These are phyloP conservation scores for Henningerozyma blattae DNA, from an alignment of 805 yeast species.

Conservation along the genomic window DNA sequence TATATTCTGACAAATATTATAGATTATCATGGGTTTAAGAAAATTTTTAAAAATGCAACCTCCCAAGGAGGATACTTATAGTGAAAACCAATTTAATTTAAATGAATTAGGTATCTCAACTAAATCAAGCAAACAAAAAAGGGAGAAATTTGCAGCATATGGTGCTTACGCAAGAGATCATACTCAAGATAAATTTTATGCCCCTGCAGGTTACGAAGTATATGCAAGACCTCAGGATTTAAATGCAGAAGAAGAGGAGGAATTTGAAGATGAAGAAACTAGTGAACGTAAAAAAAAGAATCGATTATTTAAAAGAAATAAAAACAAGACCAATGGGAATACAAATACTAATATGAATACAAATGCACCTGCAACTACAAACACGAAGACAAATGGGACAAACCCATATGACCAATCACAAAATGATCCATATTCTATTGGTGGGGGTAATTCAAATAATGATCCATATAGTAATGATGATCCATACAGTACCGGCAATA, in stretches of 20 bases:
- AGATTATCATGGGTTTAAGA: slow-evolving; percentile 47
- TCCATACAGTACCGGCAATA: slow-evolving; percentile 6
- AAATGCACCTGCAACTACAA: neutral
- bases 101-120: slow-evolving; percentile 32
- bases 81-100: slow-evolving; percentile 31
- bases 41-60: slow-evolving; percentile 33
- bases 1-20: too few relatives aligned
- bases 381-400: neutral
- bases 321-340: neutral
- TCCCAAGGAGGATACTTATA: slow-evolving; percentile 33
- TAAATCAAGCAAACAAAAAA: slow-evolving; percentile 19
- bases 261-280: slow-evolving; percentile 1
- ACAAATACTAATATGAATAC: neutral
- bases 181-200: slow-evolving; percentile 24
- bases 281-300: slow-evolving; percentile 4
- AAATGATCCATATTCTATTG: neutral
- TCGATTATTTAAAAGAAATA: slow-evolving; percentile 6
- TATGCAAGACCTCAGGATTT: slow-evolving; percentile 13
- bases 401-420: neutral
- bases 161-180: slow-evolving; percentile 34
- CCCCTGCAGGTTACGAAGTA: slow-evolving; percentile 29
- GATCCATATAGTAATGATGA: slow-evolving; percentile 3
- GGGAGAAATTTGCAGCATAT: slow-evolving; percentile 37
- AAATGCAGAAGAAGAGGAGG: slow-evolving; percentile 1
- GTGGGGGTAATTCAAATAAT: neutral